These are phyloP conservation scores for Xylaria flabelliformis DNA, from an alignment of 495 filamentous ascomycete genomes.

Conservation along the genomic window DNA sequence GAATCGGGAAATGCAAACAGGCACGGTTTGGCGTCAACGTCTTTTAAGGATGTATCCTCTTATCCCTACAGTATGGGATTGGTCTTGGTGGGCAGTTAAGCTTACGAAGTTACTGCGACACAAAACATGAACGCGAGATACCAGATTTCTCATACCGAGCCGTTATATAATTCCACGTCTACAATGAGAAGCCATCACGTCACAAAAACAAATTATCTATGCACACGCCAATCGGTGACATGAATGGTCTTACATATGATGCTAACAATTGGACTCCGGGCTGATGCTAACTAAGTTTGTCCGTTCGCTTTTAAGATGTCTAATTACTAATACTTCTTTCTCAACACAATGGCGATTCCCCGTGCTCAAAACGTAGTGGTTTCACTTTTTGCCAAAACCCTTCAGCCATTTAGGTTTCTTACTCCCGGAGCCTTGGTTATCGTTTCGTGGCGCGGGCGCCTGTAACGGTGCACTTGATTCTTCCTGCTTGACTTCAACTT, in stretches of 20 bases:
- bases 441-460: slow-evolving; percentile 55
- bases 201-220: neutral
- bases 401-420: slow-evolving; percentile 77
- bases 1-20: slow-evolving; percentile 22
- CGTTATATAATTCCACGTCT: slow-evolving; percentile 22
- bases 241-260: slow-evolving; percentile 26
- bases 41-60: slow-evolving; percentile 35
- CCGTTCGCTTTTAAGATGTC: neutral
- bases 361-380: neutral
- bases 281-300: slow-evolving; percentile 6
- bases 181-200: slow-evolving; percentile 30
- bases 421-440: slow-evolving; percentile 52
- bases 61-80: slow-evolving; percentile 31
- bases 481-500: slow-evolving; percentile 53
- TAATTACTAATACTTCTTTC: neutral
- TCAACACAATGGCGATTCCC: slow-evolving; percentile 2
- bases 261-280: slow-evolving; percentile 24
- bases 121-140: slow-evolving; percentile 31
- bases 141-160: slow-evolving; percentile 33
- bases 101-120: slow-evolving; percentile 27
- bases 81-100: slow-evolving; percentile 31
- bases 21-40: slow-evolving; percentile 23
- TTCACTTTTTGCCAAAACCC: slow-evolving; percentile 61
- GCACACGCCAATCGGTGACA: neutral
- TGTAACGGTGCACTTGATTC: slow-evolving; percentile 41